These are phyloP conservation scores for Yamagishiella unicocca DNA, from an alignment of 139 green algal species.

Conservation along the genomic window DNA sequence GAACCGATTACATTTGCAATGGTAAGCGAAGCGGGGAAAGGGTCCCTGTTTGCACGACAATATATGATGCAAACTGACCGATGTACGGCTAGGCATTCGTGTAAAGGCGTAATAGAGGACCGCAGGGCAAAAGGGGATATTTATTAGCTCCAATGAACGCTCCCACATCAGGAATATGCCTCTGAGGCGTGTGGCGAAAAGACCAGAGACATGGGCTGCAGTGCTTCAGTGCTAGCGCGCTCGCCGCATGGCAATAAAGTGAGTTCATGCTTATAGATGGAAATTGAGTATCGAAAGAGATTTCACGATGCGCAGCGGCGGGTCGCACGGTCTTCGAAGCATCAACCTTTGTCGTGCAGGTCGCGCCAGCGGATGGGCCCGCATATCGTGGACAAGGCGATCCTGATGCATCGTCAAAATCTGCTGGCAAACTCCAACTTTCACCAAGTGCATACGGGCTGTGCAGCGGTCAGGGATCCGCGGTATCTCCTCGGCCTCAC, in stretches of 20 bases:
- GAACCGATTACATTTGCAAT: too few species aligned
- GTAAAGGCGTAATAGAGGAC: too few species aligned
- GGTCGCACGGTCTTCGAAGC: constrained; percentile 9
- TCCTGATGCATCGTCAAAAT: neutral
- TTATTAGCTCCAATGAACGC: too few species aligned
- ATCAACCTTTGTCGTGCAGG: neutral
- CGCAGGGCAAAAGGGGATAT: too few species aligned
- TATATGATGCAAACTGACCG: too few species aligned
- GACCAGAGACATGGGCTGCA: constrained; percentile 13
- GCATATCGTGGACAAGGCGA: neutral
- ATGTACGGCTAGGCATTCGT: too few species aligned
- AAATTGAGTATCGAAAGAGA: neutral
- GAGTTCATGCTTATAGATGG: neutral
- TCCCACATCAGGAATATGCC: too few species aligned
- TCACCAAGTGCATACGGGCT: neutral
- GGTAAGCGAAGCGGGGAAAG: too few species aligned
- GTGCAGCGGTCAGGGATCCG: neutral
- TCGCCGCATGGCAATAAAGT: constrained; percentile 13
- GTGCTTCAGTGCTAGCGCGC: neutral
- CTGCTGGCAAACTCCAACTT: neutral
- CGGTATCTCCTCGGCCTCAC: neutral
- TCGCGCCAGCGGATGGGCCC: neutral
- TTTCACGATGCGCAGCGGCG: neutral
- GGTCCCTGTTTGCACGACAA: too few species aligned
- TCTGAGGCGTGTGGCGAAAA: too few species aligned